phyloP scores from a whole-genome alignment of 208 protist genomes.

The Acanthamoeba royreba region DNA sequence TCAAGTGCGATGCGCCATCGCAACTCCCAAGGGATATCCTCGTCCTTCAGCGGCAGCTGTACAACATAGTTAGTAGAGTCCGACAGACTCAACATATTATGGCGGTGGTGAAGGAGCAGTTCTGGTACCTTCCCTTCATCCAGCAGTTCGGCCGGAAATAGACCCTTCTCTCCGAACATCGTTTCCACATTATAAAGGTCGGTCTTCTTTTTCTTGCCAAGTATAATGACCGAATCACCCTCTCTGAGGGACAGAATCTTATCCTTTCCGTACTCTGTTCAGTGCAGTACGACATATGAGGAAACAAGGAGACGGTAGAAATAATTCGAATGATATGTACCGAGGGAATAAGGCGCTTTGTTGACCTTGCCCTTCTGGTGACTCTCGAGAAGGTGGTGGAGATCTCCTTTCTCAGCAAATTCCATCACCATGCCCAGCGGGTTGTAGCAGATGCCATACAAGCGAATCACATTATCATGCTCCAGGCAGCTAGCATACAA shows the following conservation, averaged over 20 bases:
- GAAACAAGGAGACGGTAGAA: neutral
- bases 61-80: neutral
- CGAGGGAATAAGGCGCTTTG: neutral
- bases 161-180: neutral
- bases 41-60: neutral
- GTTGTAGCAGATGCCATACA: constrained; percentile 52
- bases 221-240: neutral
- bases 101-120: neutral
- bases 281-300: neutral
- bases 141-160: neutral
- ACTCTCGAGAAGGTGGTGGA: constrained; percentile 40
- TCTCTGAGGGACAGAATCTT: neutral
- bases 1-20: constrained; percentile 48
- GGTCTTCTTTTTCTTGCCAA: neutral
- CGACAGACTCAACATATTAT: neutral
- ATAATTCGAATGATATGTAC: neutral
- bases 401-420: constrained; percentile 47
- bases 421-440: constrained; percentile 65
- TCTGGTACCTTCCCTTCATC: neutral
- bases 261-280: neutral
- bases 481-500: neutral
- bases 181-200: neutral
- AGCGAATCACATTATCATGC: constrained; percentile 57
- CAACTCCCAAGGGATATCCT: neutral
- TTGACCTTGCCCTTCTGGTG: neutral